A percentile compares a stretch with the other conserved stretches of the same genome.
phyloP scores from a whole-genome alignment of 1,284 basidiomycete genomes.

The Omphalotus olearius region DNA sequence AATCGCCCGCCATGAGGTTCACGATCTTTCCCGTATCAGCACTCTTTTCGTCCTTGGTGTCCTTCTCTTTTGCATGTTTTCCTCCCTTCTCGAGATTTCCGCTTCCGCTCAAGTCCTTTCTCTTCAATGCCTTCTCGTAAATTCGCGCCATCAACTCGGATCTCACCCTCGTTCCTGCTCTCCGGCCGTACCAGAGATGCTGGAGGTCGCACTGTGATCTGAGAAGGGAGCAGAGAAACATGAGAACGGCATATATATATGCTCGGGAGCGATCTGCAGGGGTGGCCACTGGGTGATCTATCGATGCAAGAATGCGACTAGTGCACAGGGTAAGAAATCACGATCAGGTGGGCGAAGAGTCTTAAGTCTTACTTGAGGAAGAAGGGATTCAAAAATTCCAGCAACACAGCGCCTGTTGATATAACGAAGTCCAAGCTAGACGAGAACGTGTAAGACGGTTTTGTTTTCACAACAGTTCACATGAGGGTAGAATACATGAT shows the following conservation, averaged over 20 bases:
- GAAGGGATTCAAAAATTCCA: constrained; percentile 69
- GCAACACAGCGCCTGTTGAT: constrained; percentile 47
- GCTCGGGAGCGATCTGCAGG: constrained; percentile 51
- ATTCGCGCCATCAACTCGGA: constrained; percentile 78
- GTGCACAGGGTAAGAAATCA: background rate
- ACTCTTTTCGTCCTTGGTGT: constrained; percentile 41
- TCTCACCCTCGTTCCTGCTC: constrained; percentile 67
- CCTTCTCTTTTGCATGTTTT: constrained; percentile 50
- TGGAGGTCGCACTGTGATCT: constrained; percentile 73
- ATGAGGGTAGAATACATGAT: constrained; percentile 39
- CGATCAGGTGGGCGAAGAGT: background rate
- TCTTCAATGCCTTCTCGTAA: constrained; percentile 86
- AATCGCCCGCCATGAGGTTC: constrained; percentile 73
- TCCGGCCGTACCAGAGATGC: constrained; percentile 75
- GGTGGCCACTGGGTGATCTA: constrained; percentile 24
- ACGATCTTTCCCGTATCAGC: constrained; percentile 78
- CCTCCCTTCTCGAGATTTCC: constrained; percentile 41
- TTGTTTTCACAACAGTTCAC: constrained; percentile 70
- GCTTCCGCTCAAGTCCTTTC: constrained; percentile 82
- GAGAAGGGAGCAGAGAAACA: constrained; percentile 52
- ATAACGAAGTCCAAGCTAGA: constrained; percentile 5
- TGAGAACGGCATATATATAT: constrained; percentile 69
- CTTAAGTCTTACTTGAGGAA: constrained; percentile 50
- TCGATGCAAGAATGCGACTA: constrained; percentile 14
- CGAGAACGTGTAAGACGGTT: constrained; percentile 26